These are phyloP conservation scores for Melastoma candidum DNA, from an alignment of 441 rosid species.

Conservation along the genomic window DNA sequence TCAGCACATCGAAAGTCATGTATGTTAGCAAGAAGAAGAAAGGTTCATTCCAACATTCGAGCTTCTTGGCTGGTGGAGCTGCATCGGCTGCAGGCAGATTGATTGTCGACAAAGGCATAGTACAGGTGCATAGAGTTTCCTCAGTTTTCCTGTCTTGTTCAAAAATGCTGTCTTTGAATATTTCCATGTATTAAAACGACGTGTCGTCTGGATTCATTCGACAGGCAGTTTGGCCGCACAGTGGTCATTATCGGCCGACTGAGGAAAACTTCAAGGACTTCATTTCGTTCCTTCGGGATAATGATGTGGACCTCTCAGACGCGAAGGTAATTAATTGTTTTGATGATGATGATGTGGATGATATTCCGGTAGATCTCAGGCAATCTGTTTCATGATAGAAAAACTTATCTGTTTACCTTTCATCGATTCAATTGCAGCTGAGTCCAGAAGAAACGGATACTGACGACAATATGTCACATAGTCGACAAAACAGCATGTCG, in stretches of 20 bases:
- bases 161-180: too few relatives aligned
- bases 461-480: neutral
- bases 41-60: conserved; percentile 8
- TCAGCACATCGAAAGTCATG: conserved; percentile 5
- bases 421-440: conserved; percentile 6
- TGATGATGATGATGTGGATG: too few relatives aligned
- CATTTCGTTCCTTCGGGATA: conserved; percentile 11
- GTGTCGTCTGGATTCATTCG: neutral
- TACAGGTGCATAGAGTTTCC: neutral
- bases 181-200: too few relatives aligned
- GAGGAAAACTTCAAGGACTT: conserved; percentile 13
- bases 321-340: conserved; percentile 1
- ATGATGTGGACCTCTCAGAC: conserved; percentile 6
- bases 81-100: conserved; percentile 7
- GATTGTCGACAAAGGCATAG: neutral
- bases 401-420: too few relatives aligned
- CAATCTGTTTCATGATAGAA: too few relatives aligned
- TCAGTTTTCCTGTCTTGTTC: neutral
- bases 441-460: neutral
- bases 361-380: too few relatives aligned
- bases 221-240: conserved; percentile 16
- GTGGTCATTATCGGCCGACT: conserved; percentile 18
- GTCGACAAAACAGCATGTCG: conserved; percentile 1
- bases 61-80: conserved; percentile 6
- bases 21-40: conserved; percentile 5